A percentile compares a stretch with the other conserved stretches of the same genome.
These are phyloP conservation scores for Candida nemodendra DNA, from an alignment of 805 yeast species.

Conservation along the genomic window DNA sequence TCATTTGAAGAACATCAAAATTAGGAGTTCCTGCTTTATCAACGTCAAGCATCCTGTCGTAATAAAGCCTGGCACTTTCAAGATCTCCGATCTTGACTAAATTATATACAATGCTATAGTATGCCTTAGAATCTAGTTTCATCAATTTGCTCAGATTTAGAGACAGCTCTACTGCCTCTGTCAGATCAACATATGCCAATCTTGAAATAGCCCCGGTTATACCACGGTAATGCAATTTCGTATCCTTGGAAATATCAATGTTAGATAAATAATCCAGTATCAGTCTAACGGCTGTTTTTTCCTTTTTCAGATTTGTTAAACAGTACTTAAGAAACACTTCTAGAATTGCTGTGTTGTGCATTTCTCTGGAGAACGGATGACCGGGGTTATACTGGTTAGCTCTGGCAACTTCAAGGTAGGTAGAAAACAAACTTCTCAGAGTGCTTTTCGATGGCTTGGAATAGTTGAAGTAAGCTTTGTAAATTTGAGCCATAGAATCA, in stretches of 20 bases:
- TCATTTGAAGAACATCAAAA: slow-evolving; percentile 1
- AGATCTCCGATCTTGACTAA: slow-evolving; percentile 19
- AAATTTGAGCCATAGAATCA: slow-evolving; percentile 8
- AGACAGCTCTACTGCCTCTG: slow-evolving; percentile 10
- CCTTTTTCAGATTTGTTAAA: slow-evolving; percentile 3
- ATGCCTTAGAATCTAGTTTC: slow-evolving; percentile 10
- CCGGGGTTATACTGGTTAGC: background rate
- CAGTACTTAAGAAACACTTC: slow-evolving; percentile 19
- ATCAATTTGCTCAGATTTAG: slow-evolving; percentile 3
- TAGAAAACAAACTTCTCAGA: slow-evolving; percentile 9
- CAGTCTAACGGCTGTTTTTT: slow-evolving; percentile 13
- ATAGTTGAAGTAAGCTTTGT: slow-evolving; percentile 4
- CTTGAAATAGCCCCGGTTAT: slow-evolving; percentile 10
- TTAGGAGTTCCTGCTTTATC: slow-evolving; percentile 1
- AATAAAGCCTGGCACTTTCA: slow-evolving; percentile 18
- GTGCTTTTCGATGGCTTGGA: slow-evolving; percentile 11
- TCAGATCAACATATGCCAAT: slow-evolving; percentile 14
- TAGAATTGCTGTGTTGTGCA: slow-evolving; percentile 19
- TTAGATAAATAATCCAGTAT: slow-evolving; percentile 3
- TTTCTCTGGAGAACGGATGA: slow-evolving; percentile 19
- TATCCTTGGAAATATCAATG: background rate
- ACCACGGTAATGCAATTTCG: slow-evolving; percentile 7
- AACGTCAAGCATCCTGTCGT: slow-evolving; percentile 9
- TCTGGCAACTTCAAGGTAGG: slow-evolving; percentile 3
- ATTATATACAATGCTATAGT: slow-evolving; percentile 16